phyloP scores from a whole-genome alignment of 805 yeast species.

The Myxozyma vanderwaltii region DNA sequence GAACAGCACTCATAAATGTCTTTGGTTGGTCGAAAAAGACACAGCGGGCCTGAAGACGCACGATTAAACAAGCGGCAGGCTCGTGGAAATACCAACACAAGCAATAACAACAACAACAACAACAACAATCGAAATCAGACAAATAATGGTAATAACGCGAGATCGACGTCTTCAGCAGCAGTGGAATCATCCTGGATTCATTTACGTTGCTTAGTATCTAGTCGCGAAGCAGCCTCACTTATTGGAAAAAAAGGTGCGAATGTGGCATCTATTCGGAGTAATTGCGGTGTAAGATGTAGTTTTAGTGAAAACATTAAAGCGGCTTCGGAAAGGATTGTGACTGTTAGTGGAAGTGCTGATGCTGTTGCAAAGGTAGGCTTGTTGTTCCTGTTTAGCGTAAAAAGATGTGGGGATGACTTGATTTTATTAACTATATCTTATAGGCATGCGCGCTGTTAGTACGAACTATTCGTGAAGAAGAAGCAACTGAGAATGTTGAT shows the following conservation, averaged over 20 bases:
- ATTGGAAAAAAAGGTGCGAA: constrained; percentile 26
- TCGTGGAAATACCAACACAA: constrained; percentile 3
- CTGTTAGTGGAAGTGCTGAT: constrained; percentile 1
- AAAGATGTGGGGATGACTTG: not conserved
- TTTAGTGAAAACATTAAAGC: constrained; percentile 18
- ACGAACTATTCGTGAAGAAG: not conserved
- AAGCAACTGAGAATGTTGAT: not conserved
- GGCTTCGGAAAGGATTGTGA: constrained; percentile 2
- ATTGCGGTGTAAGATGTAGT: constrained; percentile 18
- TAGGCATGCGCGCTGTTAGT: constrained; percentile 3
- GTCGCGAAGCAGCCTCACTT: constrained; percentile 31
- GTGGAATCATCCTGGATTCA: constrained; percentile 15
- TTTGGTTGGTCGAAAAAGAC: constrained; percentile 3
- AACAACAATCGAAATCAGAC: not conserved
- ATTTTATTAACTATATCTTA: not conserved
- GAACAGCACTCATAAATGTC: not conserved
- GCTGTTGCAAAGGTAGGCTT: constrained; percentile 1
- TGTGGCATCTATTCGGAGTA: constrained; percentile 14
- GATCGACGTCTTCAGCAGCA: not conserved
- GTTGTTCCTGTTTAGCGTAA: not conserved
- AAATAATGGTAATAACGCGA: not conserved
- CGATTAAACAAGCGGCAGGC: constrained; percentile 7
- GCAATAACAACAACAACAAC: constrained; percentile 4
- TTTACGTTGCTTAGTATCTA: constrained; percentile 23
- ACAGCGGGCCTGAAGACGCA: constrained; percentile 10